These are phyloP conservation scores for Cordyceps fumosorosea DNA, from an alignment of 2,329 filamentous ascomycete species.

Conservation along the genomic window DNA sequence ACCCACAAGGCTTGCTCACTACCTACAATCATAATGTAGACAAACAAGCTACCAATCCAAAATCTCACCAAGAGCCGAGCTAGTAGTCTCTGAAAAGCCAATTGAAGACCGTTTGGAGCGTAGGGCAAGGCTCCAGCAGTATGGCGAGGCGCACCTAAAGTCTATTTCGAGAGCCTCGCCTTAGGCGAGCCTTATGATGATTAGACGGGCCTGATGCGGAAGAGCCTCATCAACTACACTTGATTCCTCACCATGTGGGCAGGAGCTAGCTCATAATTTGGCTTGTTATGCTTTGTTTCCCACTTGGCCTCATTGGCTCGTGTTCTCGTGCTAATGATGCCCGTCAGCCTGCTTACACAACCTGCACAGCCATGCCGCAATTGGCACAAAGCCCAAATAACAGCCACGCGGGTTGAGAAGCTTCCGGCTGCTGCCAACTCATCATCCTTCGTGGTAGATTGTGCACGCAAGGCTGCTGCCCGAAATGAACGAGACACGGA, in stretches of 20 bases:
- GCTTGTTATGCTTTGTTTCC: background rate
- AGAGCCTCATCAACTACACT: background rate
- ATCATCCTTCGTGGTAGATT: background rate
- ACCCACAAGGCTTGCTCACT: background rate
- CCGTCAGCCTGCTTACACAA: background rate
- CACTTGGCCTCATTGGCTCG: background rate
- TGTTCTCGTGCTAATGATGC: background rate
- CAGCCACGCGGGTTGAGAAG: background rate
- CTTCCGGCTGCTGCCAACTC: background rate
- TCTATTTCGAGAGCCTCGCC: slow-evolving; percentile 3
- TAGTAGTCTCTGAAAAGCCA: background rate
- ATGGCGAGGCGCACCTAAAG: background rate
- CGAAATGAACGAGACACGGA: background rate
- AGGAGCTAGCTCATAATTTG: background rate
- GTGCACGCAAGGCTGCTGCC: background rate
- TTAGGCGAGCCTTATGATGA: too few relatives aligned
- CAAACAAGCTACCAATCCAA: background rate
- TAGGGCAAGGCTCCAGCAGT: background rate
- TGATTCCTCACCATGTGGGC: background rate
- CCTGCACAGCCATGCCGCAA: background rate
- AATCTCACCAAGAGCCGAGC: background rate
- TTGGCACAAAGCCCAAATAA: background rate
- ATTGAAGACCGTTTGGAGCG: background rate
- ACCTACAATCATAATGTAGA: background rate
- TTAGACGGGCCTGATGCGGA: background rate